phyloP scores from a whole-genome alignment of 208 protist species.

The Crithidia brevicula region DNA sequence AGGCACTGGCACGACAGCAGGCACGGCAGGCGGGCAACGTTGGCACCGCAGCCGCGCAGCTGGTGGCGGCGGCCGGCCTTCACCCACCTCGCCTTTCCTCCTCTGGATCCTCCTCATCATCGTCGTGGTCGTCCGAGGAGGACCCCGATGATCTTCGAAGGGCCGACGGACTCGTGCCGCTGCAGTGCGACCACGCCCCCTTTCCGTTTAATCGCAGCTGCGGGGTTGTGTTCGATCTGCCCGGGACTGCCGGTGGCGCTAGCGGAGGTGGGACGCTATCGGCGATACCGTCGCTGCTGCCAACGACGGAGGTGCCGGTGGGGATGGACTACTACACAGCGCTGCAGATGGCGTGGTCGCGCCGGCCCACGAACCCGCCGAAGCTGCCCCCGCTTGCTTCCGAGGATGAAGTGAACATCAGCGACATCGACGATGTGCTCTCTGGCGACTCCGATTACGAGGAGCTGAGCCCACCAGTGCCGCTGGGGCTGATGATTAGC shows the following conservation, averaged over 20 bases:
- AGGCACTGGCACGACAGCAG: slow-evolving; percentile 7
- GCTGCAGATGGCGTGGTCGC: slow-evolving; percentile 34
- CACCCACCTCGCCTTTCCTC: slow-evolving; percentile 1
- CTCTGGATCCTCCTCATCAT: slow-evolving; percentile 10
- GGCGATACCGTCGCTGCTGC: neutral
- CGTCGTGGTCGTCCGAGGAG: slow-evolving; percentile 5
- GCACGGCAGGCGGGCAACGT: neutral
- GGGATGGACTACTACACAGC: slow-evolving; percentile 34
- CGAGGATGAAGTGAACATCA: slow-evolving; percentile 29
- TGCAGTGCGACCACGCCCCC: slow-evolving; percentile 30
- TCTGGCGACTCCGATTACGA: slow-evolving; percentile 28
- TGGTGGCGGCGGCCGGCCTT: slow-evolving; percentile 15
- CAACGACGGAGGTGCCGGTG: slow-evolving; percentile 21
- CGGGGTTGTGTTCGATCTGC: slow-evolving; percentile 25
- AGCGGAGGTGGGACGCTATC: neutral
- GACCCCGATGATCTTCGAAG: slow-evolving; percentile 17
- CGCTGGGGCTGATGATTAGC: slow-evolving; percentile 66
- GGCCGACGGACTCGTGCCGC: slow-evolving; percentile 25
- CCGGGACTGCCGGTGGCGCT: neutral
- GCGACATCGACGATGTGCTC: slow-evolving; percentile 30
- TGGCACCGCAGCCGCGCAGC: neutral
- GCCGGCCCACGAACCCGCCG: slow-evolving; percentile 21
- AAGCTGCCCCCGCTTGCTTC: slow-evolving; percentile 30
- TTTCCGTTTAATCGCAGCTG: slow-evolving; percentile 34
- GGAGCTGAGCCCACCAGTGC: slow-evolving; percentile 59